Evolutionary conservation across 768 basidiomycete genomes (phyloP), one percentile per base, ranked within the genome.

Genomic region (Mycena epipterygia): DNA sequence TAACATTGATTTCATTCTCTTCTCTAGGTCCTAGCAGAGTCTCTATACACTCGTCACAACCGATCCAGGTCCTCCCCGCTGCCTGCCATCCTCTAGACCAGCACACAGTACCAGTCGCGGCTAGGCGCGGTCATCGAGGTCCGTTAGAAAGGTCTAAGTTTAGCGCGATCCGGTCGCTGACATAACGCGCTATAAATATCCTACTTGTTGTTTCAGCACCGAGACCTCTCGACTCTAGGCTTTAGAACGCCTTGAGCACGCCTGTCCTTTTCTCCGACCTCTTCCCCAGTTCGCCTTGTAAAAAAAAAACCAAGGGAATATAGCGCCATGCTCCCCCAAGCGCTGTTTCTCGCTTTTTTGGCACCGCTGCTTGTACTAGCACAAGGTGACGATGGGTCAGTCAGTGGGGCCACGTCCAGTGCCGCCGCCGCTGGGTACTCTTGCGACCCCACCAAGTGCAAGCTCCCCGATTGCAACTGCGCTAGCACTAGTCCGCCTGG

Each of bases 401-500:
- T 87, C 39, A 73, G 71, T 27, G 85, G 86, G 8, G 82, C 87
- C 17, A 83, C 81, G 16, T 80, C 79, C 29, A 82, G 81, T 33
- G 29, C 81, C 11, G 75, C 61, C 0, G 84, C 86, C n/a, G 84
- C 87, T 0, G 84, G 84, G 2, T 89, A 90, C 77, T 83, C 82
- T 16, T 89, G 89, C 73, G 86, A 89, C 62, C 35, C 87, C 0
- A 76, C 70, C 12, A 74, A 76, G 42, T 90, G 89, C 80, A 78
- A 84, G 78, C 81, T 89, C 9, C 89, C 89, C 0, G 76, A 76
- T 41, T 90, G 89, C 73, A 80, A 84, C 68, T 89, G 87, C 65
- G 88, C 88, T 7, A 86, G 85, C 63, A 81, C 85, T 0, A 82
- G 77, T 60, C 85, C 87, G 8, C 88, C 88, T 19, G 88, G 88